These are phyloP conservation scores for Ophiosphaerella narmari DNA, from an alignment of 2,329 filamentous ascomycete species.

Conservation along the genomic window DNA sequence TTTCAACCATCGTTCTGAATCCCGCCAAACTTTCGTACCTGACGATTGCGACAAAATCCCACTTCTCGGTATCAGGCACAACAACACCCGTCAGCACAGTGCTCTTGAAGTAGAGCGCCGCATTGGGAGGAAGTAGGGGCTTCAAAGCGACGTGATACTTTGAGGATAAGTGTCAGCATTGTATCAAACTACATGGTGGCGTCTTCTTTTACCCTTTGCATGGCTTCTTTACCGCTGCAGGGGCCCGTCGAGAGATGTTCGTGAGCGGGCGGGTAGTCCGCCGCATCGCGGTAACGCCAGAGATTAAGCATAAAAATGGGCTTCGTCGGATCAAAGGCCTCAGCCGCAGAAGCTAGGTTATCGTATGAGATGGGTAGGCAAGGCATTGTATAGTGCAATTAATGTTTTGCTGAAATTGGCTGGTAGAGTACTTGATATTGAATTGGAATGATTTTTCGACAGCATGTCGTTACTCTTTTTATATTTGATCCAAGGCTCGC, in stretches of 20 bases:
- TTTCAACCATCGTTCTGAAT: conserved; percentile 18
- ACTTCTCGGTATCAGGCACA: conserved; percentile 5
- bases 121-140: conserved; percentile 8
- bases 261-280: conserved; percentile 12
- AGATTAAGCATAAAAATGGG: conserved; percentile 28
- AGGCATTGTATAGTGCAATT: neutral
- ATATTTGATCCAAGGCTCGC: too few relatives aligned
- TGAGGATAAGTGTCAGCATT: too few relatives aligned
- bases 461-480: too few relatives aligned
- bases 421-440: too few relatives aligned
- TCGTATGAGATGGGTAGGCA: neutral
- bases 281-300: conserved; percentile 10
- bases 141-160: conserved; percentile 12
- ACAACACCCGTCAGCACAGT: neutral
- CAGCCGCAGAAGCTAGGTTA: neutral
- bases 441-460: too few relatives aligned
- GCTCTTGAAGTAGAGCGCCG: conserved; percentile 4
- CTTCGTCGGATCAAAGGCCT: conserved; percentile 8
- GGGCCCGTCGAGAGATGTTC: conserved; percentile 7
- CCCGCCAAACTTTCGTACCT: conserved; percentile 8
- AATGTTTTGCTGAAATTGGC: neutral
- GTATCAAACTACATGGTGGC: neutral
- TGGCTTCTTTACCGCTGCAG: conserved; percentile 19
- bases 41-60: conserved; percentile 13
- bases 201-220: neutral